A percentile compares a stretch with the other conserved stretches of the same genome.
Conservation (phyloP, 2,329 filamentous ascomycete species). For the Colletotrichum eleusines region DNA sequence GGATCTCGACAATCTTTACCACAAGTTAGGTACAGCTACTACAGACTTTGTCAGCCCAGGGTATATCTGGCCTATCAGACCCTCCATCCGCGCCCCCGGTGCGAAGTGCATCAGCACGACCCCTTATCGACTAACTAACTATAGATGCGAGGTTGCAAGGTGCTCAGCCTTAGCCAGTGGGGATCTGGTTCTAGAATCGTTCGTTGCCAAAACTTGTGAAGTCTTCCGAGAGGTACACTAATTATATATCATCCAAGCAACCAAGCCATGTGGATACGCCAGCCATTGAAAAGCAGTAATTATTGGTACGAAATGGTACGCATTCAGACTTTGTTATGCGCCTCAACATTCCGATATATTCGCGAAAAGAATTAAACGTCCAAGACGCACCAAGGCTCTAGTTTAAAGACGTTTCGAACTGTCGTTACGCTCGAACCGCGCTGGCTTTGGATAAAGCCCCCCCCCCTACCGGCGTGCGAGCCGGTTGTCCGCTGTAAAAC, state of each 20-base stretch:
- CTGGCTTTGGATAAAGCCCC: background rate
- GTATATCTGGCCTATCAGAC: background rate
- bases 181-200: background rate
- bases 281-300: background rate
- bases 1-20: background rate
- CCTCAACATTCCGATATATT: too few species aligned
- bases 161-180: background rate
- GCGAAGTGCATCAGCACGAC: background rate
- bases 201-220: too few species aligned
- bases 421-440: background rate
- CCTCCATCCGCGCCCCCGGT: background rate
- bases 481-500: background rate
- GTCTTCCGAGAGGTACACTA: background rate
- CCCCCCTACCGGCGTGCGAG: background rate
- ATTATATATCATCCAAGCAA: background rate
- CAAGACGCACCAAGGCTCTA: background rate
- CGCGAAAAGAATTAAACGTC: background rate
- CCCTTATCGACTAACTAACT: background rate
- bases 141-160: background rate
- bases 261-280: background rate
- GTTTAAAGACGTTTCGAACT: background rate
- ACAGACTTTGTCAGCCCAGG: background rate
- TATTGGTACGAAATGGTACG: background rate
- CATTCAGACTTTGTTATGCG: too few species aligned
- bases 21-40: background rate